Percentiles rank a stretch among this genome's conserved stretches.
Evolutionary conservation across 106 monocot species (phyloP).

Genomic region (Allium fistulosum): DNA sequence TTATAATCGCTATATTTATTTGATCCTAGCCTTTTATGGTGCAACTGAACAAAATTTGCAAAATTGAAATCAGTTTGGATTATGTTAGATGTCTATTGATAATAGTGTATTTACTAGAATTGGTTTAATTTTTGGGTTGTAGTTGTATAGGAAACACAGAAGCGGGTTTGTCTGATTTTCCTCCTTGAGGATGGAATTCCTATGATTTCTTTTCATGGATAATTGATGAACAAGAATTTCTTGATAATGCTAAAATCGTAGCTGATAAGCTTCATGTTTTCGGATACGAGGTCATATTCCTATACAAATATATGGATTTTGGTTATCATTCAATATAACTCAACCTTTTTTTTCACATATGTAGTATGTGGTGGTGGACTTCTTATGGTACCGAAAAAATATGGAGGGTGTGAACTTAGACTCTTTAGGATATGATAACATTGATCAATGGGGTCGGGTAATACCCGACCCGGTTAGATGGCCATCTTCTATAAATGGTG

Average conservation of each 20-base stretch:
- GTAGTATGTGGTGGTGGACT: conserved; percentile 91
- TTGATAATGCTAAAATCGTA: conserved; percentile 65
- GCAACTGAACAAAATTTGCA: no score
- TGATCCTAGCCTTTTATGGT: not conserved
- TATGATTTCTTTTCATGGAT: conserved; percentile 95
- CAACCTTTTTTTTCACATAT: not conserved
- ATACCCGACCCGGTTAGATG: conserved; percentile 74
- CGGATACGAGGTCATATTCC: conserved; percentile 68
- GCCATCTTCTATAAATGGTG: conserved; percentile 64
- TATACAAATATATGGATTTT: no score
- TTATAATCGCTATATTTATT: no score
- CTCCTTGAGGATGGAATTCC: conserved; percentile 95
- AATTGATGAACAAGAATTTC: conserved; percentile 55
- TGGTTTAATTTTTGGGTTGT: not conserved
- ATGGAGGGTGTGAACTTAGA: conserved; percentile 29
- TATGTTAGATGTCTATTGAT: not conserved
- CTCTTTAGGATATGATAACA: conserved; percentile 64
- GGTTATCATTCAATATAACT: no score
- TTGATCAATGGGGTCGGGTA: conserved; percentile 79
- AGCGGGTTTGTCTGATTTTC: conserved; percentile 18
- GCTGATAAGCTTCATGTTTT: conserved; percentile 41
- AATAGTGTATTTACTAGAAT: not conserved
- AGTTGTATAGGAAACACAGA: conserved; percentile 5
- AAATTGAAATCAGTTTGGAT: no score
- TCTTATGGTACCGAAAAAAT: conserved; percentile 83